Base-by-base conservation (phyloP, 805 yeast species). In the Cyberlindnera meyerae region DNA sequence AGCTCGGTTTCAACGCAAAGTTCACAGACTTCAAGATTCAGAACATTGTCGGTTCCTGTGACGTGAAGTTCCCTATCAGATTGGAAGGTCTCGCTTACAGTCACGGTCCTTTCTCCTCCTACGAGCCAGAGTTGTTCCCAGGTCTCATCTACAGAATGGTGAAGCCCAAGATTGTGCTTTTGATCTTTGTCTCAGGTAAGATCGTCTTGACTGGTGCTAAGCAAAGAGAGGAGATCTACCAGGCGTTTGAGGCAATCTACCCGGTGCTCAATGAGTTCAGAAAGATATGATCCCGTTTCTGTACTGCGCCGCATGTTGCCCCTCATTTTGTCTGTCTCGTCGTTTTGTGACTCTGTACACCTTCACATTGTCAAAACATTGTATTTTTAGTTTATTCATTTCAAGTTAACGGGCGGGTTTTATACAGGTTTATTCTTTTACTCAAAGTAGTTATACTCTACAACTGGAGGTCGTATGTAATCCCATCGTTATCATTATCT, bases 61-160 rank as follows among this genome's bases (percentile, higher is more conserved):
- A 93, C 60, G 98, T 93, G 37, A 90, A 93, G 61, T 93, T 93
- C 62, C 98, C 98, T 14, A 93, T 93, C 48, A 78, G 98, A 60
- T 70, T 93, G 48, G 98, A 93, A 68, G 98, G 98, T 42, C 74
- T 93, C 54, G 98, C 98, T 4, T 93, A 89, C 61, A 80, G 94
- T 51, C 98, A 93, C 73, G 98, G 98, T 42, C 87, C 96, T 68
- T 93, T 93, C 90, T 83, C 95, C 47, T 86, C 96, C 13, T 93
- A 93, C 58, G 98, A 93, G 64, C 98, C 98, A 4, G 98, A 93
- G 63, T 70, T 93, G 58, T 93, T 93, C 64, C 98, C 98, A 3
- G 98, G 98, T 57, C 74, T 93, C 52, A 93, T 93, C 66, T 93
- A 93, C 71, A 87, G 98, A 74, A 93, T 93, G 98, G 98, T 93